Conservation (phyloP, 352 stramenopile species). For the Aphanomyces invadans region DNA sequence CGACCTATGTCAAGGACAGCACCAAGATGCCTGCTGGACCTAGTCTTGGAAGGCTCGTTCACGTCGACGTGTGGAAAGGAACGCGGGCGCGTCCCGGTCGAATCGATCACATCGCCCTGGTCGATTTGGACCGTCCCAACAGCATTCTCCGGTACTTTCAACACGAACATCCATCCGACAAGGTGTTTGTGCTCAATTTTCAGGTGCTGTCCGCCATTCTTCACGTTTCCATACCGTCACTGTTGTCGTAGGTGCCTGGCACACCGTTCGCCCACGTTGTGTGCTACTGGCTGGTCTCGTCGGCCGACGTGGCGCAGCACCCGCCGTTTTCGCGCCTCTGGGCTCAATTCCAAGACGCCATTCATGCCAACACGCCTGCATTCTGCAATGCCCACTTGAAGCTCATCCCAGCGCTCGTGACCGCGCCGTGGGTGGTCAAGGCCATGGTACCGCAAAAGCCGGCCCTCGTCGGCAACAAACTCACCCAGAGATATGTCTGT, state of each 20-base stretch:
- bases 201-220: not conserved
- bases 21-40: conserved; percentile 36
- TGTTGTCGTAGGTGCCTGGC: conserved; percentile 43
- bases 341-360: conserved; percentile 38
- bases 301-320: conserved; percentile 23
- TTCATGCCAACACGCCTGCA: conserved; percentile 31
- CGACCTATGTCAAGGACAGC: conserved; percentile 46
- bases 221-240: not conserved
- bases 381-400: conserved; percentile 81
- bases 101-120: conserved; percentile 49
- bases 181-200: conserved; percentile 84
- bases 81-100: conserved; percentile 34
- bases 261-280: conserved; percentile 62
- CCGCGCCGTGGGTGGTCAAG: conserved; percentile 79
- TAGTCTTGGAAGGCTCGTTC: conserved; percentile 44
- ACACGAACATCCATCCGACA: conserved; percentile 41
- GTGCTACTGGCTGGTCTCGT: conserved; percentile 61
- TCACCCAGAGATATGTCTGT: conserved; percentile 80
- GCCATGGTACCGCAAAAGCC: conserved; percentile 74
- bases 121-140: conserved; percentile 34
- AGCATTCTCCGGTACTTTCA: conserved; percentile 47
- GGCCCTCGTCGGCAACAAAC: conserved; percentile 75
- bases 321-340: conserved; percentile 53
- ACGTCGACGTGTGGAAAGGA: conserved; percentile 49
- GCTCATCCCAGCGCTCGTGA: conserved; percentile 79